phyloP scores from a whole-genome alignment of 805 yeast species.

The Saturnispora gosingensis region DNA sequence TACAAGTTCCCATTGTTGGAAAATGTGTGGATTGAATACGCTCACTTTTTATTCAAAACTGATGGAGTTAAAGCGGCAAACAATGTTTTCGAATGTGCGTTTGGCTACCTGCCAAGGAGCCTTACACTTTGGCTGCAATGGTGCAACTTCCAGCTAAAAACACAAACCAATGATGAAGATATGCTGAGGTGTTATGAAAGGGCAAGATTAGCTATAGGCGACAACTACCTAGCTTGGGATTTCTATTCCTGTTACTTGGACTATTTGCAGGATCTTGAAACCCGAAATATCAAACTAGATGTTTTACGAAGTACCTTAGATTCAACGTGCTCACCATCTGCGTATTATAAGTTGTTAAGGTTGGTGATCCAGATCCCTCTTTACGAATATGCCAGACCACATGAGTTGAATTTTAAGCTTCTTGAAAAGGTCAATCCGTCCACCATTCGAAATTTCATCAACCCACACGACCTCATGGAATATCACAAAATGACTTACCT shows the following conservation, averaged over 20 bases:
- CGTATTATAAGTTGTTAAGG: conserved; percentile 36
- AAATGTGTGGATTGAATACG: conserved; percentile 51
- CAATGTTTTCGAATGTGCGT: conserved; percentile 30
- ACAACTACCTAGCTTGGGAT: conserved; percentile 40
- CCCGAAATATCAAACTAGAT: neutral
- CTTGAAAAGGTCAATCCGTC: conserved; percentile 27
- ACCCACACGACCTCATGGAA: conserved; percentile 14
- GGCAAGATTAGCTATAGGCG: conserved; percentile 42
- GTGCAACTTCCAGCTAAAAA: conserved; percentile 31
- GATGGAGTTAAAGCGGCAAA: conserved; percentile 34
- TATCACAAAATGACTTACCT: conserved; percentile 16
- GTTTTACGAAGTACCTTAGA: neutral
- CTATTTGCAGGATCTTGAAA: conserved; percentile 28
- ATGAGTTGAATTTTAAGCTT: conserved; percentile 29
- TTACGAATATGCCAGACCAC: conserved; percentile 43
- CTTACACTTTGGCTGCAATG: conserved; percentile 43
- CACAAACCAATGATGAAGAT: conserved; percentile 24
- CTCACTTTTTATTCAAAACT: conserved; percentile 36
- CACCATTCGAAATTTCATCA: conserved; percentile 19
- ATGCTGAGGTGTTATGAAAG: conserved; percentile 33
- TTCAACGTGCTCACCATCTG: conserved; percentile 12
- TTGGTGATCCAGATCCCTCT: conserved; percentile 46
- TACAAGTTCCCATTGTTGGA: conserved; percentile 40
- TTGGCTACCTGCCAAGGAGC: conserved; percentile 35
- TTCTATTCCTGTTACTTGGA: conserved; percentile 43